These are phyloP conservation scores for Leishmania major DNA, from an alignment of 208 protist species.

Conservation along the genomic window DNA sequence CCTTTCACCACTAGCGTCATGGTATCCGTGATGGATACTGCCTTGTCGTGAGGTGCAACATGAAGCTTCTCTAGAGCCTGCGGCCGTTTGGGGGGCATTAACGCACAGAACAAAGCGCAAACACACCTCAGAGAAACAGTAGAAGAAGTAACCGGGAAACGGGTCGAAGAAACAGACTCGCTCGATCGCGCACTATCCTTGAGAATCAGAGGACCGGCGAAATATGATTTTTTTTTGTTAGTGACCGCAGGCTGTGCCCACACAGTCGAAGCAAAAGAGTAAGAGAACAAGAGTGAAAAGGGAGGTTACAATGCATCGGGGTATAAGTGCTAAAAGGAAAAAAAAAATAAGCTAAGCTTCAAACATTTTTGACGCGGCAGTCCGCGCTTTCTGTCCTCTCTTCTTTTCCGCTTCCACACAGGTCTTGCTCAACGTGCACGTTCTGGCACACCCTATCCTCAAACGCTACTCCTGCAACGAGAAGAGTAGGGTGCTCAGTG, in stretches of 20 bases:
- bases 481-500: background rate
- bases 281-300: background rate
- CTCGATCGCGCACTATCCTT: background rate
- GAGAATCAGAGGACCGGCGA: too few relatives aligned
- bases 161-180: background rate
- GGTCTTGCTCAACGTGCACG: background rate
- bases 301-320: background rate
- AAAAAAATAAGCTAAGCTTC: background rate
- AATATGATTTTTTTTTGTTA: background rate
- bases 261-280: background rate
- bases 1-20: conserved; percentile 91
- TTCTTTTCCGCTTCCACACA: too few relatives aligned
- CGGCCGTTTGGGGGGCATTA: conserved; percentile 85
- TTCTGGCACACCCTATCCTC: background rate
- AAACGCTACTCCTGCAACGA: background rate
- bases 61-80: conserved; percentile 63
- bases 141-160: background rate
- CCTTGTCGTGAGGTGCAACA: conserved; percentile 62
- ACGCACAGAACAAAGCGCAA: background rate
- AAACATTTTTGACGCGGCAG: background rate
- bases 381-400: too few relatives aligned
- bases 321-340: background rate
- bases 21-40: conserved; percentile 90
- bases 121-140: background rate
- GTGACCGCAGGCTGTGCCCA: background rate